Base-by-base conservation (phyloP, 1,284 basidiomycete genomes). In the Baeospora myosura region DNA sequence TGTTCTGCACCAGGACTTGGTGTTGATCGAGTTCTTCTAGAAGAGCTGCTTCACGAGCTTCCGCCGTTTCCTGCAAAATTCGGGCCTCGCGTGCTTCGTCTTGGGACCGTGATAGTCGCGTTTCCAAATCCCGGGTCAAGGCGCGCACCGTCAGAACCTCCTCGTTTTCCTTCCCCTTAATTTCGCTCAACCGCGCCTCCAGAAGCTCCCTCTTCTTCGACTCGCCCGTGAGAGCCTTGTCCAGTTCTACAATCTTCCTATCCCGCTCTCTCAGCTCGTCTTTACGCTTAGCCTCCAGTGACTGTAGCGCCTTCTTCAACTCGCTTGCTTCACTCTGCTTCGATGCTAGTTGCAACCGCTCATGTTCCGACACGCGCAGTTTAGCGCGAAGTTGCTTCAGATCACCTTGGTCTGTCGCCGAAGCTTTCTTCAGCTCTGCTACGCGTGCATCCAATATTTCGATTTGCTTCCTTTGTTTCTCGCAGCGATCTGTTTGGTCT, bases 391-490 rank as follows among this genome's bases (percentile, higher is more conserved):
- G 59, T 16, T 78, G 78, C 52, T 76, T 82, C 49, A 82, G 56
- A 54, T 86, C 81, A 0, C 62, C 57, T 51, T 82, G 74, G 41
- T 81, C 78, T 0, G 63, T 46, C 1, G 59, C 46, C n/a, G 62
- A 58, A 7, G 59, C 46, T 49, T 72, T 77, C 58, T 74, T 81
- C 41, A 78, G 59, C 35, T 83, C 83, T 35, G 77, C 74, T 1
- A 79, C 47, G 23, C 73, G 70, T 10, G 56, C 49, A 22, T 83
- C 80, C 32, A 78, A 66, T 2, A 62, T 43, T 0, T 76, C 74
- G 24, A 66, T 71, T 45, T 78, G 76, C 53, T 76, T 82, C 67
- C 74, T 81, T 38, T 78, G 64, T 50, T 76, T 82, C 35, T 80
- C 76, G 1, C 70, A 48, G 3, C 71, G 71, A 6, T 78, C 78